These are phyloP conservation scores for Picea glauca DNA, from an alignment of 75 land plant species.

Conservation along the genomic window DNA sequence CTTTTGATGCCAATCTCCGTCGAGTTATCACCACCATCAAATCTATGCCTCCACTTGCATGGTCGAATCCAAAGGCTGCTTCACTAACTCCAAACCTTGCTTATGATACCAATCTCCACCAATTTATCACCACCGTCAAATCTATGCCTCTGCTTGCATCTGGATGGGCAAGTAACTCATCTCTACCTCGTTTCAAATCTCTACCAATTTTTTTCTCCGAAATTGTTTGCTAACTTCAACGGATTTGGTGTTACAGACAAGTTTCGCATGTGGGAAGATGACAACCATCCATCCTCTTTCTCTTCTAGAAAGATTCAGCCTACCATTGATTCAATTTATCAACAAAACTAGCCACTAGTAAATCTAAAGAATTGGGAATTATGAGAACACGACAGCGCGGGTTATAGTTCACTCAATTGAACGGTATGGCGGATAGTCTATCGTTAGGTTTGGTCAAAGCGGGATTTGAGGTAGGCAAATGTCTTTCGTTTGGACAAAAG, in stretches of 20 bases:
- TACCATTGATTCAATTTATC: conserved; percentile 51
- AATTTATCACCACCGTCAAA: no score
- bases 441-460: conserved; percentile 76
- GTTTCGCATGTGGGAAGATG: conserved; percentile 39
- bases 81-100: conserved; percentile 12
- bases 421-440: conserved; percentile 89
- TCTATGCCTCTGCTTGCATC: no score
- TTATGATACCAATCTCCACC: no score
- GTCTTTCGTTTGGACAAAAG: conserved; percentile 78
- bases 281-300: conserved; percentile 28
- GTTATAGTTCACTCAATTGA: conserved; percentile 89
- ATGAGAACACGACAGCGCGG: conserved; percentile 27
- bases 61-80: conserved; percentile 25
- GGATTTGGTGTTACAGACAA: conserved; percentile 6
- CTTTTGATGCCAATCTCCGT: conserved; percentile 23
- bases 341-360: conserved; percentile 66
- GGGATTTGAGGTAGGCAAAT: conserved; percentile 86
- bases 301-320: conserved; percentile 28
- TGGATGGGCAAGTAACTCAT: no score
- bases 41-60: background rate
- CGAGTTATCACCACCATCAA: conserved; percentile 48
- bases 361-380: conserved; percentile 56
- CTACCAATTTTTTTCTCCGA: background rate
- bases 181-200: background rate
- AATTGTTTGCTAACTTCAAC: background rate